Conservation (phyloP, 768 basidiomycete species). For the Tulasnella sp. region DNA sequence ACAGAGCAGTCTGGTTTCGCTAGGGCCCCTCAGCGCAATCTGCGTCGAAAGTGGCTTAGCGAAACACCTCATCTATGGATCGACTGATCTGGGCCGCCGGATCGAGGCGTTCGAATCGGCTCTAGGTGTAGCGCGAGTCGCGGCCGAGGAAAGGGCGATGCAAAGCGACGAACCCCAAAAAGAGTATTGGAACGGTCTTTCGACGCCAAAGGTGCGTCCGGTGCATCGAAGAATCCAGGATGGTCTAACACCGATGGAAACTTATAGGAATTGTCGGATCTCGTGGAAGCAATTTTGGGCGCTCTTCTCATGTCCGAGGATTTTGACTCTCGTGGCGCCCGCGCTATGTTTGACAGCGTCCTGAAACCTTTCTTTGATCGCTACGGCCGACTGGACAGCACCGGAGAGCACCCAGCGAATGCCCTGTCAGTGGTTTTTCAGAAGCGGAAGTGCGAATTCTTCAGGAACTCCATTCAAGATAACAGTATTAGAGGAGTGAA, state of each 20-base stretch:
- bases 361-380: slow-evolving; percentile 75
- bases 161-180: slow-evolving; percentile 48
- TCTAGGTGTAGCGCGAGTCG: slow-evolving; percentile 46
- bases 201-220: slow-evolving; percentile 68
- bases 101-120: slow-evolving; percentile 54
- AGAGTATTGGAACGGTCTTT: slow-evolving; percentile 73
- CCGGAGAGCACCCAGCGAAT: neutral
- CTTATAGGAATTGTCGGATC: slow-evolving; percentile 65
- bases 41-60: slow-evolving; percentile 68
- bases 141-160: slow-evolving; percentile 49
- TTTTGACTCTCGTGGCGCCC: slow-evolving; percentile 58
- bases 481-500: slow-evolving; percentile 69
- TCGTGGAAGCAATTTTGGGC: slow-evolving; percentile 75
- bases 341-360: slow-evolving; percentile 62
- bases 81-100: slow-evolving; percentile 48
- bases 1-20: slow-evolving; percentile 83
- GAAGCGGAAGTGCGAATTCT: slow-evolving; percentile 56
- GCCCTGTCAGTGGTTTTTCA: slow-evolving; percentile 19
- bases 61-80: slow-evolving; percentile 57
- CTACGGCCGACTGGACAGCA: slow-evolving; percentile 46
- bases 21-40: slow-evolving; percentile 68
- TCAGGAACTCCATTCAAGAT: slow-evolving; percentile 72
- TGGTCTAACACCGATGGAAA: neutral
- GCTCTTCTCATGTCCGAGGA: slow-evolving; percentile 75
- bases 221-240: neutral